Evolutionary conservation across 225 moss, liverwort and hornwort species (phyloP).

Genomic region (Marchantia paleacea): DNA sequence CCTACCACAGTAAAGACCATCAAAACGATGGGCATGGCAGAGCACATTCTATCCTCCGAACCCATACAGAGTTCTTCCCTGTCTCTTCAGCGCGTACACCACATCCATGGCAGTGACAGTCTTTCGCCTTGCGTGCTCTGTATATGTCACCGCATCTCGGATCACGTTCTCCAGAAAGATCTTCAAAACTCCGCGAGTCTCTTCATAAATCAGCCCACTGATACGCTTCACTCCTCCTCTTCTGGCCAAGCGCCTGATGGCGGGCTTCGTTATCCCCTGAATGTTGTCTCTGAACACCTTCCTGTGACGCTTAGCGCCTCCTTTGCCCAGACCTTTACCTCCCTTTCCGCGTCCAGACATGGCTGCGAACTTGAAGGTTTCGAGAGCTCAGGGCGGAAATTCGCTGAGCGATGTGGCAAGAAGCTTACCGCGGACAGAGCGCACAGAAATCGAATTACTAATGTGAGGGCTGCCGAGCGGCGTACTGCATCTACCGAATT

Average conservation of each 20-base stretch:
- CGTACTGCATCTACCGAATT: not conserved
- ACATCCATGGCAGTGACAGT: constrained; percentile 48
- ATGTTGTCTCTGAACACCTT: constrained; percentile 49
- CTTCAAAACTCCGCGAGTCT: constrained; percentile 41
- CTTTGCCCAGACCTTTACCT: constrained; percentile 44
- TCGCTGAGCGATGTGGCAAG: not conserved
- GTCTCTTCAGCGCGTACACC: constrained; percentile 43
- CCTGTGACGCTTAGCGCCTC: constrained; percentile 43
- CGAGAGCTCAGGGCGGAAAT: not conserved
- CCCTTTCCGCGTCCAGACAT: constrained; percentile 47
- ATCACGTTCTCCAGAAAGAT: constrained; percentile 47
- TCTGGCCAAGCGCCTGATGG: constrained; percentile 38
- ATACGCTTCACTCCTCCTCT: constrained; percentile 49
- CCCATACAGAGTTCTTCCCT: constrained; percentile 44
- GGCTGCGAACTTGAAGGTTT: not conserved
- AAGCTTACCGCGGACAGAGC: not conserved
- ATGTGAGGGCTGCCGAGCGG: not conserved
- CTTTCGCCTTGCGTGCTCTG: constrained; percentile 42
- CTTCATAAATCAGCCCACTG: constrained; percentile 44
- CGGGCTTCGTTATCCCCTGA: constrained; percentile 46
- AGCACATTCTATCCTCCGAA: constrained; percentile 31
- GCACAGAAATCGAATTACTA: not conserved
- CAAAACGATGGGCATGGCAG: too few relatives aligned
- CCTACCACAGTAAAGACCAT: too few relatives aligned
- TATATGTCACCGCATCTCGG: constrained; percentile 43